Conservation (phyloP, 352 stramenopile species). For the Thalassiosira hispida region DNA sequence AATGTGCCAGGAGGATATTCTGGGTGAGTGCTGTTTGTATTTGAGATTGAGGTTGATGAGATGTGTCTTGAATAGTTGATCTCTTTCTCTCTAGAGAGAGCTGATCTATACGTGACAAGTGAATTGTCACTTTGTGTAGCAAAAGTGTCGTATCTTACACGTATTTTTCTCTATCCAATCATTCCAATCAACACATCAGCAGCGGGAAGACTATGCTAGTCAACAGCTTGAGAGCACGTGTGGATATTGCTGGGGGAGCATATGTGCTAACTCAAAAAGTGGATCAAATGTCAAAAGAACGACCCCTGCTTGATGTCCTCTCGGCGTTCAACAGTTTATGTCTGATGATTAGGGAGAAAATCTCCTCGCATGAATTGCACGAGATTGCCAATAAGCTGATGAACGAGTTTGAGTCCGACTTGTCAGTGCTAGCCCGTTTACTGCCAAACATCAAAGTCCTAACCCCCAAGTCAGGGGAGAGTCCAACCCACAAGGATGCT, state of each 20-base stretch:
- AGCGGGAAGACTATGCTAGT: conserved; percentile 34
- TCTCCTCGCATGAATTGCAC: conserved; percentile 12
- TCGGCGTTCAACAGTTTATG: conserved; percentile 32
- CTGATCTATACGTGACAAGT: no score
- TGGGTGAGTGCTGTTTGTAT: no score
- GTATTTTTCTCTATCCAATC: no score
- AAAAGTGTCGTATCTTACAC: no score
- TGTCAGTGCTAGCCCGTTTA: conserved; percentile 18
- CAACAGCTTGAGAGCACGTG: conserved; percentile 18
- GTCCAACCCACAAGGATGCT: neutral
- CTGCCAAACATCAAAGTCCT: conserved; percentile 32
- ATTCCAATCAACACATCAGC: no score
- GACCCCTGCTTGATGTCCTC: conserved; percentile 23
- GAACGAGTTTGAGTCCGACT: conserved; percentile 24
- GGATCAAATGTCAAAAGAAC: conserved; percentile 27
- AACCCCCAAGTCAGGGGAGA: neutral
- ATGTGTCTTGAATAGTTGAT: no score
- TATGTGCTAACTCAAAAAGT: conserved; percentile 47
- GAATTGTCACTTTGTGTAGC: no score
- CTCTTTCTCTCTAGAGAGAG: no score
- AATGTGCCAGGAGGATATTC: conserved; percentile 45
- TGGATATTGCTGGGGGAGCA: conserved; percentile 16
- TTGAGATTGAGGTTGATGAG: no score
- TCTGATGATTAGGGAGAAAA: conserved; percentile 23
- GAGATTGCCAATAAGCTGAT: conserved; percentile 28